These are phyloP conservation scores for Wakefieldia striispora DNA, from an alignment of 768 basidiomycete genomes.

Conservation along the genomic window DNA sequence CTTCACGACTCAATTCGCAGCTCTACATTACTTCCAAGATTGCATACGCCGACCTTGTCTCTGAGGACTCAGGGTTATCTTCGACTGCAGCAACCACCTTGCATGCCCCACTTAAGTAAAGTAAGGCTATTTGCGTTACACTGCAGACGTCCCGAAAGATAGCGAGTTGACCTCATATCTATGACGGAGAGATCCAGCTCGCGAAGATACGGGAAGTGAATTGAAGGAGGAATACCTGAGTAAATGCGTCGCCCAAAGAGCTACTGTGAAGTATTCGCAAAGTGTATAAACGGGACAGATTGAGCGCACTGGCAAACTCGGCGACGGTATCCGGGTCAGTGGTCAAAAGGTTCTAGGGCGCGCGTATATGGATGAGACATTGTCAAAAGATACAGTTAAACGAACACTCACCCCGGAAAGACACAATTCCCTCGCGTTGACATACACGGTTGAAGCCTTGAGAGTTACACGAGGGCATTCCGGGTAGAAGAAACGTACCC, in stretches of 20 bases:
- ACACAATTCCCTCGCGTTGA: slow-evolving; percentile 47
- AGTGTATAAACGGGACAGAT: slow-evolving; percentile 48
- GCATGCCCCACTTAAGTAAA: slow-evolving; percentile 39
- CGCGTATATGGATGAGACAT: slow-evolving; percentile 13
- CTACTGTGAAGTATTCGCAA: slow-evolving; percentile 53
- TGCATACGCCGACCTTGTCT: slow-evolving; percentile 76
- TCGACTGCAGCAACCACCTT: slow-evolving; percentile 46
- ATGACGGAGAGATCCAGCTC: slow-evolving; percentile 57
- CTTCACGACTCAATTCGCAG: slow-evolving; percentile 75
- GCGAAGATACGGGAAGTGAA: slow-evolving; percentile 49
- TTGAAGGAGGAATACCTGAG: slow-evolving; percentile 45
- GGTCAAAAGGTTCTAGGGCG: slow-evolving; percentile 42
- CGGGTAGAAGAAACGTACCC: slow-evolving; percentile 12
- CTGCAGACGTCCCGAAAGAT: slow-evolving; percentile 47
- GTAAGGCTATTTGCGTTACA: slow-evolving; percentile 58
- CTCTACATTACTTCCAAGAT: slow-evolving; percentile 77
- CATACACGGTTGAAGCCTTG: slow-evolving; percentile 27
- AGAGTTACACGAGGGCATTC: background rate
- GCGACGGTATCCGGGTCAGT: slow-evolving; percentile 35
- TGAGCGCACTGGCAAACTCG: slow-evolving; percentile 49
- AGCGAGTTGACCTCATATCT: slow-evolving; percentile 49
- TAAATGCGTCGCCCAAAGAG: slow-evolving; percentile 51
- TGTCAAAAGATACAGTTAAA: background rate
- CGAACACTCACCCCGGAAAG: slow-evolving; percentile 52
- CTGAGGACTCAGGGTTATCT: slow-evolving; percentile 85